A percentile compares a stretch with the other conserved stretches of the same genome.
These are phyloP conservation scores for Cryphonectria naterciae DNA, from an alignment of 2,329 filamentous ascomycete genomes.

Conservation along the genomic window DNA sequence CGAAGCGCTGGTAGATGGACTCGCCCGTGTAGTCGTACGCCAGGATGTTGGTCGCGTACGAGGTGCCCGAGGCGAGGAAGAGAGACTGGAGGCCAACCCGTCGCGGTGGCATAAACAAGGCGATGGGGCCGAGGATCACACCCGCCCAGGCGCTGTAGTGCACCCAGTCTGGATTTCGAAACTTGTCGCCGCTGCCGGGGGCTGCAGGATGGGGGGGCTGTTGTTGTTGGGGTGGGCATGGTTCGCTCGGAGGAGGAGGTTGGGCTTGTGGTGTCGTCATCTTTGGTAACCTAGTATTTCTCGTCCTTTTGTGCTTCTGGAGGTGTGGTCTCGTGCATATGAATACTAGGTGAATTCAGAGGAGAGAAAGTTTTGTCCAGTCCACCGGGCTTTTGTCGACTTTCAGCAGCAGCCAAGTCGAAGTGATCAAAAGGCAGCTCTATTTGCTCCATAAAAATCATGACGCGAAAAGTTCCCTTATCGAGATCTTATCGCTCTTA, in stretches of 20 bases:
- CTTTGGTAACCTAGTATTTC: neutral
- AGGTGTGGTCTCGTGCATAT: neutral
- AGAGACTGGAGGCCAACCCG: slow-evolving; percentile 55
- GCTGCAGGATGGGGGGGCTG: slow-evolving; percentile 3
- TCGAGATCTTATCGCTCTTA: neutral
- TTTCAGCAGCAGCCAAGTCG: neutral
- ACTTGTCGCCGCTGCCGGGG: neutral
- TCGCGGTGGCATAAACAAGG: slow-evolving; percentile 56
- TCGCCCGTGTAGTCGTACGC: slow-evolving; percentile 60
- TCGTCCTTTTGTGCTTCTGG: neutral
- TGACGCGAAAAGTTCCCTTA: slow-evolving; percentile 15
- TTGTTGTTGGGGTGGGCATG: slow-evolving; percentile 1
- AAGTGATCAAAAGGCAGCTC: neutral
- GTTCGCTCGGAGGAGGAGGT: slow-evolving; percentile 8
- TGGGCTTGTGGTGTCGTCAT: slow-evolving; percentile 27
- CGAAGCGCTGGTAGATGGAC: slow-evolving; percentile 54
- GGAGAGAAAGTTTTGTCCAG: neutral
- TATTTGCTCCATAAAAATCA: neutral
- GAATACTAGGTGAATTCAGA: neutral
- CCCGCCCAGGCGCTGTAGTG: slow-evolving; percentile 54
- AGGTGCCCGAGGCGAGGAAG: slow-evolving; percentile 54
- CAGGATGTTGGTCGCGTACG: slow-evolving; percentile 59
- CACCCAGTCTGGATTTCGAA: slow-evolving; percentile 40
- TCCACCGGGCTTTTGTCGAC: neutral
- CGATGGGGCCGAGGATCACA: slow-evolving; percentile 52